Conservation (phyloP, 2,329 filamentous ascomycete genomes). For the Juglanconis oblonga region DNA sequence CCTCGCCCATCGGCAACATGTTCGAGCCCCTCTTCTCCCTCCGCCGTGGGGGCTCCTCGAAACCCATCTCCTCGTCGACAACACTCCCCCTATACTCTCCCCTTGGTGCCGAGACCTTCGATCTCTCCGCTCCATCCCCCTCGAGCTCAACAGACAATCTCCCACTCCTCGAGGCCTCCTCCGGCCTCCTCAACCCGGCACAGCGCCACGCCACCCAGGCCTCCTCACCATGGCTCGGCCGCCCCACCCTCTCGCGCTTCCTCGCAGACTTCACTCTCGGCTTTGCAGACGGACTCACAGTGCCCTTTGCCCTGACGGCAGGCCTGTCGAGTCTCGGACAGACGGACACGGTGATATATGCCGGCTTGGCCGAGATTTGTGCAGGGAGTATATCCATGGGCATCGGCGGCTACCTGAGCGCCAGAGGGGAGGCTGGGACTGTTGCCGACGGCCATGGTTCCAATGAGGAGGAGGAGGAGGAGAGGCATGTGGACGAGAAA, state of each 20-base stretch:
- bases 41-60: background rate
- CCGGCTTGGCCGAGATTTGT: slow-evolving; percentile 67
- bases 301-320: slow-evolving; percentile 72
- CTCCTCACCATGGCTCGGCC: background rate
- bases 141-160: background rate
- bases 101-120: slow-evolving; percentile 1
- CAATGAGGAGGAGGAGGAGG: slow-evolving; percentile 29
- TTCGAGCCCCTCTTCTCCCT: background rate
- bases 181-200: slow-evolving; percentile 8
- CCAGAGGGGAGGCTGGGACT: slow-evolving; percentile 34
- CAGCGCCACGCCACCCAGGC: slow-evolving; percentile 11
- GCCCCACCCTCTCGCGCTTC: slow-evolving; percentile 36
- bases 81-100: slow-evolving; percentile 14
- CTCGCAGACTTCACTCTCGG: slow-evolving; percentile 68
- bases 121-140: background rate
- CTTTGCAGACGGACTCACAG: slow-evolving; percentile 71
- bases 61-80: background rate
- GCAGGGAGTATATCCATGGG: slow-evolving; percentile 73
- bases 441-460: background rate
- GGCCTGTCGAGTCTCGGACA: slow-evolving; percentile 61
- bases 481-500: background rate
- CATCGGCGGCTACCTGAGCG: slow-evolving; percentile 66
- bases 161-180: background rate
- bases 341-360: slow-evolving; percentile 62
- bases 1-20: background rate